Evolutionary conservation across 352 stramenopile species (phyloP), one percentile per base, ranked within the genome.

Genomic region (Albugo candida): DNA sequence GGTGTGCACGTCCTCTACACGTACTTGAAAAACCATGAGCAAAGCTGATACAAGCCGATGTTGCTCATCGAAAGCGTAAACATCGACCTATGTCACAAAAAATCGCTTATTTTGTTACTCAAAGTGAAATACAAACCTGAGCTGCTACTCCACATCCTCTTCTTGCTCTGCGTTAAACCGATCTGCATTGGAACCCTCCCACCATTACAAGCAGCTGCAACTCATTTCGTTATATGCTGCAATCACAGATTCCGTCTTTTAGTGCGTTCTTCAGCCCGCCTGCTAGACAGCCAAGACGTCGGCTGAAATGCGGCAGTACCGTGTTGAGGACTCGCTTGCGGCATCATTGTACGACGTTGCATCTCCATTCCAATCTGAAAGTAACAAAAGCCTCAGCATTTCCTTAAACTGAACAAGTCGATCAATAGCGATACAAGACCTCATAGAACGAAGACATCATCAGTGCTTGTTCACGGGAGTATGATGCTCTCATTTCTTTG

Each of bases 401-500:
- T 14, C 6, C 16, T 47, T 6, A 16, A 27, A 6, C 10, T n/a
- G n/a, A 16, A 37, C n/a, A 16, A 18, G 42, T 18, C 14, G 8
- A 51, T 17, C 13, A 46, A 35, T 21, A 43, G 27, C 27, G 35
- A 20, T 11, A 51, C 27, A n/a, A 27, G 13, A 88, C 75, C 73
- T 92, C 76, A 58, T 88, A 92, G 52, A 92, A 88, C 8, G 73
- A 78, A 40, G 79, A 92, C 72, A 88, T 88, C 68, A 92, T 82
- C 39, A 92, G 60, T 19, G 71, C 72, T 51, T 92, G 75, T 55
- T 92, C 79, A 21, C 79, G 72, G 59, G 76, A 80, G 52, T 81
- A 87, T 8, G 72, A 83, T 38, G 62, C 62, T 19, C 78, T 70
- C 11, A 80, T 63, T 43, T 88, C 75, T 51, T 87, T 85, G 53